A percentile compares a stretch with the other conserved stretches of the same genome.
These are phyloP conservation scores for Leucocoprinus sp. DNA, from an alignment of 768 basidiomycete genomes.

Conservation along the genomic window DNA sequence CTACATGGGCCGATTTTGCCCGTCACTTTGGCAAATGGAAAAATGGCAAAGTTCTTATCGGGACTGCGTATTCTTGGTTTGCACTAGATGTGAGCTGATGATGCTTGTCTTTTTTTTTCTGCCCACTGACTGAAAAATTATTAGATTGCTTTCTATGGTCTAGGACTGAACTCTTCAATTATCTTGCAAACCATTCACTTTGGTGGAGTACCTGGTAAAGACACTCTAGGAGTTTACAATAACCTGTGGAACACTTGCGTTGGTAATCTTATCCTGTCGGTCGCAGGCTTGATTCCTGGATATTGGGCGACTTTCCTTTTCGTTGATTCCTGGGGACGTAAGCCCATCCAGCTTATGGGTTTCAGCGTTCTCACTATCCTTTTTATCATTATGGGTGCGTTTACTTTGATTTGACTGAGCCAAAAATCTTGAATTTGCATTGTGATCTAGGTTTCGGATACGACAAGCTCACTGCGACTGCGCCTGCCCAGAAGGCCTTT, in stretches of 20 bases:
- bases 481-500: conserved; percentile 44
- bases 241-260: conserved; percentile 57
- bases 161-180: conserved; percentile 76
- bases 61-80: conserved; percentile 81
- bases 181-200: conserved; percentile 73
- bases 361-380: conserved; percentile 59
- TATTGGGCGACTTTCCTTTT: conserved; percentile 61
- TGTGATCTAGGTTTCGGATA: conserved; percentile 53
- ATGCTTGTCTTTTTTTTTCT: not conserved
- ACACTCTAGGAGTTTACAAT: conserved; percentile 38
- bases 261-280: conserved; percentile 71
- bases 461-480: conserved; percentile 42
- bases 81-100: conserved; percentile 59
- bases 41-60: conserved; percentile 75
- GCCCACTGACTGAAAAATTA: not conserved
- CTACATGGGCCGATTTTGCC: conserved; percentile 58
- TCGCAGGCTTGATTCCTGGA: conserved; percentile 76
- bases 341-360: conserved; percentile 75
- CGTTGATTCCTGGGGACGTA: conserved; percentile 76
- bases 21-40: conserved; percentile 63
- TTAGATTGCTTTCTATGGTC: conserved; percentile 38
- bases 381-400: conserved; percentile 63
- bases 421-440: not conserved
- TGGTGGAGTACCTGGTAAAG: conserved; percentile 34
- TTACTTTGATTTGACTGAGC: not conserved